Base-by-base conservation (phyloP, 768 basidiomycete genomes). In the Kwoniella dejecticola region DNA sequence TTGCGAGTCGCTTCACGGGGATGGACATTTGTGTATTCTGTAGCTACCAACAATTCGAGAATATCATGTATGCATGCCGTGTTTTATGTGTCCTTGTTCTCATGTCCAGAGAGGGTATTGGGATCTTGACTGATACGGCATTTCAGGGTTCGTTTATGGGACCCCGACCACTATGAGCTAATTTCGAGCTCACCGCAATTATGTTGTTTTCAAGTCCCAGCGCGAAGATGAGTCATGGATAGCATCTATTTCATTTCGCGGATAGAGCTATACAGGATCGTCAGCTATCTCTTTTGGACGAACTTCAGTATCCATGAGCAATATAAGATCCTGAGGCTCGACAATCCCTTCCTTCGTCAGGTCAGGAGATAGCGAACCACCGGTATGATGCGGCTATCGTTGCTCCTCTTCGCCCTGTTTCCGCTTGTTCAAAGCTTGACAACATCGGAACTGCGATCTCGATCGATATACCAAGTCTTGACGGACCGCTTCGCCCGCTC, bases 401-500 rank as follows among this genome's bases (percentile, higher is more conserved):
- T 27, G 17, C 26, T 60, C 6, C 13, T 59, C 19, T 42, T 62
- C 27, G 30, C 52, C 23, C 31, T 52, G n/a, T 7, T 50, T 8
- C 55, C 56, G n/a, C 29, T 60, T 2, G 47, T 42, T 17, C 26
- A 36, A 15, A 62, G 61, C 11, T 52, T 72, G 15, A 61, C 62
- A 11, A 62, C 56, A 7, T 44, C 67, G 12, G 67, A 71, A 44
- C 60, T 75, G 0, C 62, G 74, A 3, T 63, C 67, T 19, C 46
- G 71, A 19, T 71, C 69, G 8, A 71, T 75, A 21, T 75, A 75
- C 27, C 74, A 75, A 40, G 71, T 80, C 63, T 52, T 80, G 13
- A 80, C 79, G 4, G 79, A 80, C 56, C 66, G 79, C 27, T 80
- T 79, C 62, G 75, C 74, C 1, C 52, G 69, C 2, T 29, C 65